These are phyloP conservation scores for Cornus controversa DNA, from an alignment of 148 eudicot species.

Conservation along the genomic window DNA sequence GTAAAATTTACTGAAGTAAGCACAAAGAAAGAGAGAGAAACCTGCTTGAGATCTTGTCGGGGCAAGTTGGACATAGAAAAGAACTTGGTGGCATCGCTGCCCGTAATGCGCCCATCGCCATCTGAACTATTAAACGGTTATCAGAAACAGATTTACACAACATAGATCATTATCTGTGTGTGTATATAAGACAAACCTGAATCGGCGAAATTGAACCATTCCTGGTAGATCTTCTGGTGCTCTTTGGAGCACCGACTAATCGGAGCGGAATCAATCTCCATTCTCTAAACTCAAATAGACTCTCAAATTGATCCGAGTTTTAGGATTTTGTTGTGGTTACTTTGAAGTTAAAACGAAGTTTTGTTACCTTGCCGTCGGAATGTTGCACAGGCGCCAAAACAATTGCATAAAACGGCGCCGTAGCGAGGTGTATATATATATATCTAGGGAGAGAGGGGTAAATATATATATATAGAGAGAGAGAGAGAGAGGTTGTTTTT, in stretches of 20 bases:
- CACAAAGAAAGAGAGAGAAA: constrained; percentile 7
- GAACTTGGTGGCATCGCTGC: constrained; percentile 66
- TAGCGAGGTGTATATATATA: too few species aligned
- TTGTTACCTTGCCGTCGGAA: too few species aligned
- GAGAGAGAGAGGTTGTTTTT: too few species aligned
- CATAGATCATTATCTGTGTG: neutral
- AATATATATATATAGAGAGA: too few species aligned
- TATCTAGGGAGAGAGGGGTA: too few species aligned
- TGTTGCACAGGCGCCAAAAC: too few species aligned
- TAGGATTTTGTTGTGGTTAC: too few species aligned
- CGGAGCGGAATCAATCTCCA: constrained; percentile 60
- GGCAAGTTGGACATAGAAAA: constrained; percentile 62
- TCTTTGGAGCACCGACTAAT: constrained; percentile 55
- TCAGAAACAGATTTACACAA: neutral
- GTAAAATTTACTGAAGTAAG: neutral
- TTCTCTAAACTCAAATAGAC: constrained; percentile 1
- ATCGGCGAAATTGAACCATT: constrained; percentile 72
- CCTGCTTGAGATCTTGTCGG: constrained; percentile 73
- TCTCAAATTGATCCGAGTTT: too few species aligned
- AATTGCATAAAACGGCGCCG: too few species aligned
- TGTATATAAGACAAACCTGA: constrained; percentile 33
- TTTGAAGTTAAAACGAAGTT: too few species aligned
- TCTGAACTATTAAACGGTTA: constrained; percentile 28
- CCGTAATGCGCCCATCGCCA: constrained; percentile 77
- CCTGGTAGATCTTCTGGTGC: constrained; percentile 50